phyloP scores from a whole-genome alignment of 2,329 filamentous ascomycete species.

The Ceratocystis smalleyi region DNA sequence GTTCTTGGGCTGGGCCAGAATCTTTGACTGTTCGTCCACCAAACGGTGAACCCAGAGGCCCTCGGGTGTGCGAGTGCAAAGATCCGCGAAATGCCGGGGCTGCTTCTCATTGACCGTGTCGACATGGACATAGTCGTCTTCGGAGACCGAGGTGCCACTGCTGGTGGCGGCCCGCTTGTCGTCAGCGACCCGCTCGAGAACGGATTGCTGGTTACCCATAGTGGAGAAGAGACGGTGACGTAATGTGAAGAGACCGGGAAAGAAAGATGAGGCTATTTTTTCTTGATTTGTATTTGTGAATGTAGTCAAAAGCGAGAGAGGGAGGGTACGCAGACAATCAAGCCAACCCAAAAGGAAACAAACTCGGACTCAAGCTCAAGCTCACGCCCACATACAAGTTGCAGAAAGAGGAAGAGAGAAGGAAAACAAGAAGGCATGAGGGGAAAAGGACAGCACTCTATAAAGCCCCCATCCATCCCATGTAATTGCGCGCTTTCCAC shows the following conservation, averaged over 20 bases:
- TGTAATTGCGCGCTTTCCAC: background rate
- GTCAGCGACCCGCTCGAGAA: background rate
- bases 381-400: background rate
- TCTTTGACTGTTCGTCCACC: conserved; percentile 43
- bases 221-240: background rate
- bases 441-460: background rate
- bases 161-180: background rate
- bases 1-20: conserved; percentile 50
- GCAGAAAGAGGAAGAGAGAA: background rate
- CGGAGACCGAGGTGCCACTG: background rate
- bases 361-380: background rate
- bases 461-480: background rate
- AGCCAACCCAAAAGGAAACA: no score
- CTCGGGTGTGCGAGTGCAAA: conserved; percentile 23
- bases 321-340: background rate
- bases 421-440: background rate
- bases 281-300: no score
- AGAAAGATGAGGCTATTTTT: no score
- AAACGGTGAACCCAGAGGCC: conserved; percentile 37
- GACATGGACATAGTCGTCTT: conserved; percentile 10
- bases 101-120: background rate
- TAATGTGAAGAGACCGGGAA: background rate
- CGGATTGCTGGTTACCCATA: conserved; percentile 10
- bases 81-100: conserved; percentile 13
- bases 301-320: no score